Percentiles rank a stretch among this genome's conserved stretches.
Evolutionary conservation across 2,329 filamentous ascomycete species (phyloP).

Genomic region (Lecanicillium sp.): DNA sequence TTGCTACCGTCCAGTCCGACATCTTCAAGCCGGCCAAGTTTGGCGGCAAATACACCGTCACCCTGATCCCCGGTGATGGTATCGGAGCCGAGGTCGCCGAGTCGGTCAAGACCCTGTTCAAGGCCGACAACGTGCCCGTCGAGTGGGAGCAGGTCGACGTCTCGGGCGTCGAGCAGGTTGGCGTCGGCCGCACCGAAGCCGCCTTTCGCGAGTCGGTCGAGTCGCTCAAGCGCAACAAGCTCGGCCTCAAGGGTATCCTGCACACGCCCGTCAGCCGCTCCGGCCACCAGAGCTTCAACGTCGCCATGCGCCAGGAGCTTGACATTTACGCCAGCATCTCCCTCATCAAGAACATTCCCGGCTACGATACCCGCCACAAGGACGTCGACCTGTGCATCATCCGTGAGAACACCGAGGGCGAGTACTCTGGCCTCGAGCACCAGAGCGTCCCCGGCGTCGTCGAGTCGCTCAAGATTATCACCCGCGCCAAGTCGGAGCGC

Average conservation of each 20-base stretch:
- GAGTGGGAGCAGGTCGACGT: conserved; percentile 99
- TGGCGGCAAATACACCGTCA: conserved; percentile 98
- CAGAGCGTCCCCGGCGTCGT: conserved; percentile 94
- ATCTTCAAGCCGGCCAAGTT: conserved; percentile 99
- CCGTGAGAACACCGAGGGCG: conserved; percentile 99
- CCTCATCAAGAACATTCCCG: conserved; percentile 98
- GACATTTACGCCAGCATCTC: conserved; percentile 99
- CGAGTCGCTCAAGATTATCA: conserved; percentile 99
- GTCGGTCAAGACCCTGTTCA: conserved; percentile 98
- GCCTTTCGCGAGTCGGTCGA: conserved; percentile 93
- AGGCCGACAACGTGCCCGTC: conserved; percentile 96
- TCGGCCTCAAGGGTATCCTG: conserved; percentile 96
- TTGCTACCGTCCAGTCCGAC: conserved; percentile 83
- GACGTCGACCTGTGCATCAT: conserved; percentile 98
- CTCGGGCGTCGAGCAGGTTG: conserved; percentile 75
- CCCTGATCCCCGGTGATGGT: conserved; percentile 96
- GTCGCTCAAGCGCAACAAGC: conserved; percentile 96
- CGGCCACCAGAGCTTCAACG: conserved; percentile 99
- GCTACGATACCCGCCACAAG: conserved; percentile 95
- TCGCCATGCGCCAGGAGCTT: conserved; percentile 96
- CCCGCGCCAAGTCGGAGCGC: conserved; percentile 95
- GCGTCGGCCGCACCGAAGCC: conserved; percentile 81
- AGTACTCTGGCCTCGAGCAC: conserved; percentile 98
- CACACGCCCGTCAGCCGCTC: conserved; percentile 96
- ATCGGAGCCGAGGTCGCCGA: conserved; percentile 97